Evolutionary conservation across 2,329 filamentous ascomycete genomes (phyloP), one percentile per base, ranked within the genome.

Genomic region (Talaromyces sp.): DNA sequence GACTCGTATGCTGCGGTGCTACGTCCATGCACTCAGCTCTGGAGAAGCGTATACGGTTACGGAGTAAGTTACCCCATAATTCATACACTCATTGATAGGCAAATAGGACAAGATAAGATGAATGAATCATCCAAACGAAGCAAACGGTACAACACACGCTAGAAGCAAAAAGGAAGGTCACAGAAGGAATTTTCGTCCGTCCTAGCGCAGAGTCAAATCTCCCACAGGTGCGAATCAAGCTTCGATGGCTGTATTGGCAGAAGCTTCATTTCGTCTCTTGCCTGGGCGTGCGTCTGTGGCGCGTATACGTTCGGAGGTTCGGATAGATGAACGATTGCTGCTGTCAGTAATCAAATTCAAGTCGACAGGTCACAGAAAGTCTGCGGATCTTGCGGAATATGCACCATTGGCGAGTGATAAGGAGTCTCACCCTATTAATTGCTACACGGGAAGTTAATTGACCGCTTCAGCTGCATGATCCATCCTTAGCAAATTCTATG

Each of bases 131-230:
- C 45, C 45, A 28, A 48, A 35, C 10, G 13, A 19, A 21, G 45
- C n/a, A 48, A 48, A 48, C 8, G 45, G 28, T n/a, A 11, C 0
- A 33, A 15, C 21, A n/a, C 36, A 10, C 37, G 35, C 51, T 53
- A 53, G 51, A 53, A 53, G 13, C 8, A 15, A 53, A 41, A 53
- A 53, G 51, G 51, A 53, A 53, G 51, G 51, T 53, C 37, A 3
- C 9, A 31, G 25, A 21, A 33, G 37, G n/a, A 8, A 31, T 3
- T 28, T 19, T 3, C 7, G 3, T n/a, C 13, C 11, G 37, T n/a
- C 9, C 17, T 17, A 46, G 43, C n/a, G 4, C 17, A 46, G 33
- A 48, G 45, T 21, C 45, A 48, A 35, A 33, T 19, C 19, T 7
- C 25, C 3, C 4, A 28, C 2, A 21, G n/a, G n/a, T n/a, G n/a